Evolutionary conservation across 805 yeast genomes (phyloP).

Genomic region (Spathaspora boniae): DNA sequence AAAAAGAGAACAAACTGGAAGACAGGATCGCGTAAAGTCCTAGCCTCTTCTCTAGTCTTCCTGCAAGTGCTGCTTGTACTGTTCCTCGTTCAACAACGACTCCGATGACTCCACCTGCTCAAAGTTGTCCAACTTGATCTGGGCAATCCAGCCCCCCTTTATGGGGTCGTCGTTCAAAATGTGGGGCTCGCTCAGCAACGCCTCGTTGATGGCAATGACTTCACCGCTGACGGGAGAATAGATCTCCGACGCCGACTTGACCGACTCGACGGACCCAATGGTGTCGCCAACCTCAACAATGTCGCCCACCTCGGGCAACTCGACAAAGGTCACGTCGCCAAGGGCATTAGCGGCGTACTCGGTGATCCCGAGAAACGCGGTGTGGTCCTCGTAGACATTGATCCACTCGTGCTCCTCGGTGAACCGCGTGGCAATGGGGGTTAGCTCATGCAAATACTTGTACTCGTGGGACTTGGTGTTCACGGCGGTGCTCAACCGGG

Average conservation of each 20-base stretch:
- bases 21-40: neutral
- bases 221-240: slow-evolving; percentile 84
- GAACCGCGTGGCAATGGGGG: slow-evolving; percentile 56
- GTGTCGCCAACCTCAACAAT: slow-evolving; percentile 69
- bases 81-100: slow-evolving; percentile 51
- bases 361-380: slow-evolving; percentile 87
- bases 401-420: slow-evolving; percentile 96
- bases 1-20: neutral
- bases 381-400: slow-evolving; percentile 77
- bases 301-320: slow-evolving; percentile 74
- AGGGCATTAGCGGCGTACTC: slow-evolving; percentile 93
- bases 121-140: slow-evolving; percentile 55
- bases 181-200: slow-evolving; percentile 66
- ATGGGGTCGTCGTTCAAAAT: slow-evolving; percentile 84
- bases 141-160: slow-evolving; percentile 93
- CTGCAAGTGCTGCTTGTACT: slow-evolving; percentile 55
- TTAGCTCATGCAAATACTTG: slow-evolving; percentile 34
- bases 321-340: slow-evolving; percentile 95
- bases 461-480: slow-evolving; percentile 36
- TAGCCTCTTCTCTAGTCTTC: slow-evolving; percentile 22
- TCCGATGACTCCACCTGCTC: slow-evolving; percentile 30
- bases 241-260: slow-evolving; percentile 90
- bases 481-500: slow-evolving; percentile 20
- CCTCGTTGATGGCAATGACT: slow-evolving; percentile 66
- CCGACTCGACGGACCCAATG: slow-evolving; percentile 91